Evolutionary conservation across 1,139 yeast genomes (phyloP), one percentile per base, ranked within the genome.

Genomic region (Spencermartinsiella ligniputridi): DNA sequence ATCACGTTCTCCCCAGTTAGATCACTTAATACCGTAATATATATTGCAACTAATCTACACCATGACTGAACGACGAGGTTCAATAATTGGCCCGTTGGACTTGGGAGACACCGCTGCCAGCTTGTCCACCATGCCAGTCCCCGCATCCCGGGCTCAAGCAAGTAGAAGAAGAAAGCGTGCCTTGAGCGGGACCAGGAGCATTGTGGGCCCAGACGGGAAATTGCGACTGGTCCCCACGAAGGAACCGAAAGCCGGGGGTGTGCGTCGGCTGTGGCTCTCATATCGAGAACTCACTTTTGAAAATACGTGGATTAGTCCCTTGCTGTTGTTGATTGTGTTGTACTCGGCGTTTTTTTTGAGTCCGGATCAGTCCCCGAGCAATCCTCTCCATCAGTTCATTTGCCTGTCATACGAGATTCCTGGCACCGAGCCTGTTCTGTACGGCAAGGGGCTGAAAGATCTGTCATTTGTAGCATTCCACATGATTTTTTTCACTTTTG

Each of bases 371-470:
- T 71, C 86, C 0, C 65, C 69, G 34, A 59, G 76, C 19, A 88
- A 87, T 62, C 75, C 80, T 24, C 69, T 90, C 48, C 78, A 78
- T 57, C 74, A 74, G 61, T 82, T 87, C 64, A 73, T 90, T 40
- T 64, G 77, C 12, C 75, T 87, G 15, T 82, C 95, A 1, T 89
- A 92, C 62, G 71, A 71, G 45, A 72, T 83, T 36, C 73, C 70
- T 27, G 78, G 76, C 42, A 38, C 54, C 17, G 58, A 55, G 13
- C 59, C 63, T 12, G 52, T 40, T 18, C 39, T 67, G 58, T 92
- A 90, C 62, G 97, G 87, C 34, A 92, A 94, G 65, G 99, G 99
- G 48, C 71, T 63, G 39, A 80, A 83, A 56, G 99, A 92, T 66
- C 76, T 89, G 52, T 75, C 75, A 35, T 92, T 90, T 70, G 88